A percentile compares a stretch with the other conserved stretches of the same genome.
These are phyloP conservation scores for Colletotrichum salicis DNA, from an alignment of 2,329 filamentous ascomycete genomes.

Conservation along the genomic window DNA sequence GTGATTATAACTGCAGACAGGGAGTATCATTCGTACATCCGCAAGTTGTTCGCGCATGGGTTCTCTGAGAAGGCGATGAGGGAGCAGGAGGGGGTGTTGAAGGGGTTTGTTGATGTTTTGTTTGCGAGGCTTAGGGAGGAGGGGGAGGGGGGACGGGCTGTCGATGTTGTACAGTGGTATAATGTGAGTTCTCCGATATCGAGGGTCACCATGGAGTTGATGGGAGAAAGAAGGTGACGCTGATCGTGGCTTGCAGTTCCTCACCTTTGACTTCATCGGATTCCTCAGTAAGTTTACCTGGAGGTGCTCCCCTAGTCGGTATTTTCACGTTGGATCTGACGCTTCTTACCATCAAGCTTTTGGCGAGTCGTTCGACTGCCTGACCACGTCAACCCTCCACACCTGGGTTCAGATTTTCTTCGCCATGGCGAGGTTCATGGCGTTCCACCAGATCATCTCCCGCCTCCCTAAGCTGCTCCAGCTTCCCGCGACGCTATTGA, in stretches of 20 bases:
- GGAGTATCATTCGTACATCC: slow-evolving; percentile 7
- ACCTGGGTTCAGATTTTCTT: slow-evolving; percentile 41
- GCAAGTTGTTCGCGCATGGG: slow-evolving; percentile 32
- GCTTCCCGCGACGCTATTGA: neutral
- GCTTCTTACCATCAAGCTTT: slow-evolving; percentile 26
- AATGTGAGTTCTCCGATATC: slow-evolving; percentile 13
- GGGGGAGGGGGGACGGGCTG: neutral
- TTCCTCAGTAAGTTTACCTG: slow-evolving; percentile 33
- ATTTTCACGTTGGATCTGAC: neutral
- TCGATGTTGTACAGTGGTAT: slow-evolving; percentile 42
- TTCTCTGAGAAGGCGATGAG: slow-evolving; percentile 39
- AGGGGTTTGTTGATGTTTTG: slow-evolving; percentile 51
- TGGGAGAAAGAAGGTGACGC: too few species aligned
- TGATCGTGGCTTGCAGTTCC: slow-evolving; percentile 9
- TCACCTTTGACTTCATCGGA: slow-evolving; percentile 44
- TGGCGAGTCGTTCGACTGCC: slow-evolving; percentile 42
- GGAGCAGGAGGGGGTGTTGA: slow-evolving; percentile 42
- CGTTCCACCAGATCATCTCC: slow-evolving; percentile 6
- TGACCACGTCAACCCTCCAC: slow-evolving; percentile 38
- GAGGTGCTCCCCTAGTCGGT: too few species aligned
- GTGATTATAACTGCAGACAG: slow-evolving; percentile 33
- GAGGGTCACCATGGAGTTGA: neutral
- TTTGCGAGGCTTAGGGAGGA: slow-evolving; percentile 49
- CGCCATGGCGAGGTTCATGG: slow-evolving; percentile 23
- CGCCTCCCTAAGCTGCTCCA: neutral